Percentiles rank a stretch among this genome's conserved stretches.
These are phyloP conservation scores for Pseudoturritis turrita DNA, from an alignment of 345 rosid species.

Conservation along the genomic window DNA sequence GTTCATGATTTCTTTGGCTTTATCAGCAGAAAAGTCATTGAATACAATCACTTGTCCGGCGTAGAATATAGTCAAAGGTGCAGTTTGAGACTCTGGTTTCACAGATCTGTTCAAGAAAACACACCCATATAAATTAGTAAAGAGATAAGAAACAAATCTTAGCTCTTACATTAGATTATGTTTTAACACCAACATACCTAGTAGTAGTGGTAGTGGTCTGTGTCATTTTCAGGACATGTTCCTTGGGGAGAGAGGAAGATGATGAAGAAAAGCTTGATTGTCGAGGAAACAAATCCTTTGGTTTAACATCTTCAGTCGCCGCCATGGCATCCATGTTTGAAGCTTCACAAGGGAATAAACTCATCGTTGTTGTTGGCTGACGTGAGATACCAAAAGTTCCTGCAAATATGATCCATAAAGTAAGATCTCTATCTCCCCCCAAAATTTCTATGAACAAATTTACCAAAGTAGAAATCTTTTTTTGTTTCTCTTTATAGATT, in stretches of 20 bases:
- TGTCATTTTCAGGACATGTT: slow-evolving; percentile 32
- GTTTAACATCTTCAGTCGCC: slow-evolving; percentile 24
- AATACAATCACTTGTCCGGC: slow-evolving; percentile 72
- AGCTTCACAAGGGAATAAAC: slow-evolving; percentile 56
- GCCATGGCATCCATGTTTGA: slow-evolving; percentile 16
- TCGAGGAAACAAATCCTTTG: slow-evolving; percentile 63
- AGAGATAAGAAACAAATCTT: background rate
- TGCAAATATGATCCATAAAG: slow-evolving; percentile 4
- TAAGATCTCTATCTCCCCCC: background rate
- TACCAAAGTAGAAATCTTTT: background rate
- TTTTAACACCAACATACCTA: slow-evolving; percentile 25
- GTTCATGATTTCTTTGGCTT: slow-evolving; percentile 72
- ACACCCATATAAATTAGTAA: background rate
- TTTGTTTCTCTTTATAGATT: background rate
- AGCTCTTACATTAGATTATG: background rate
- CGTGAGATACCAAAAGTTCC: slow-evolving; percentile 14
- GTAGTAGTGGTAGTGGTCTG: slow-evolving; percentile 20
- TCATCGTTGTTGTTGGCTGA: slow-evolving; percentile 46
- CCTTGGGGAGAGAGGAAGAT: slow-evolving; percentile 31
- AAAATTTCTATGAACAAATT: background rate
- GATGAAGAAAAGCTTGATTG: slow-evolving; percentile 42
- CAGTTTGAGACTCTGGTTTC: slow-evolving; percentile 37
- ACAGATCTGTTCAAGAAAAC: slow-evolving; percentile 25
- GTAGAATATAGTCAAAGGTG: slow-evolving; percentile 84
- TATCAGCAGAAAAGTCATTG: slow-evolving; percentile 67